Percentiles rank a stretch among this genome's conserved stretches.
Conservation (phyloP, 1,284 basidiomycete genomes). For the Coniophora puteana region DNA sequence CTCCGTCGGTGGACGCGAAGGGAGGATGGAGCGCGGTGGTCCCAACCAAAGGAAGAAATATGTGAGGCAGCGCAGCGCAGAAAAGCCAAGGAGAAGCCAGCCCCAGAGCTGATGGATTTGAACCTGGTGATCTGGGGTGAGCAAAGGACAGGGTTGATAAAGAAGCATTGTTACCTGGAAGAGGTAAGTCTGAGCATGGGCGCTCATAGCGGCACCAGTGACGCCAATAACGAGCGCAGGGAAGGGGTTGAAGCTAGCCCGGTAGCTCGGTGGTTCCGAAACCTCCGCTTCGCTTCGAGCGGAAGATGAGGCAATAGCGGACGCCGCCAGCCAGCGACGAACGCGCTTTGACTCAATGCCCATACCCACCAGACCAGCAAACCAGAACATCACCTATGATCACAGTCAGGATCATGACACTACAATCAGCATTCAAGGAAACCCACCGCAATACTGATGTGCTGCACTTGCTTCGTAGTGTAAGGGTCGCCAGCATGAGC, state of each 20-base stretch:
- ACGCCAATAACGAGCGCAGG: slow-evolving; percentile 91
- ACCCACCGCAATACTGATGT: slow-evolving; percentile 88
- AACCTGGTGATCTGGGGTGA: slow-evolving; percentile 42
- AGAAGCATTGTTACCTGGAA: slow-evolving; percentile 57
- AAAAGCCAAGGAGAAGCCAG: slow-evolving; percentile 80
- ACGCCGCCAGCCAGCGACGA: slow-evolving; percentile 65
- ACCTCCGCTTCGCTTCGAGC: slow-evolving; percentile 40
- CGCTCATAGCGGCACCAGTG: slow-evolving; percentile 95
- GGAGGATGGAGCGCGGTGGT: slow-evolving; percentile 72
- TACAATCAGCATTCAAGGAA: not conserved
- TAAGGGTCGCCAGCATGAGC: slow-evolving; percentile 79
- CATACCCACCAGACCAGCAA: slow-evolving; percentile 88
- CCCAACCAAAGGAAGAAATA: slow-evolving; percentile 94
- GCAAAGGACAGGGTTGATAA: slow-evolving; percentile 5
- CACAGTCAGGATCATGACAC: slow-evolving; percentile 3
- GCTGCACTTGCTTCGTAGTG: slow-evolving; percentile 92
- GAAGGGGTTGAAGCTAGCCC: slow-evolving; percentile 89
- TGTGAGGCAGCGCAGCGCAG: slow-evolving; percentile 76
- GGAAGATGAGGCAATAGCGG: slow-evolving; percentile 46
- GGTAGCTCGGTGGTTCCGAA: slow-evolving; percentile 69
- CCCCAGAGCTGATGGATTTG: slow-evolving; percentile 93
- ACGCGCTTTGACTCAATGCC: slow-evolving; percentile 79
- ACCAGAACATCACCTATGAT: slow-evolving; percentile 87
- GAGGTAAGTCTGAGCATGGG: slow-evolving; percentile 86
- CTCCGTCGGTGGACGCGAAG: slow-evolving; percentile 94